These are phyloP conservation scores for Talaromyces sp. DNA, from an alignment of 2,329 filamentous ascomycete genomes.

Conservation along the genomic window DNA sequence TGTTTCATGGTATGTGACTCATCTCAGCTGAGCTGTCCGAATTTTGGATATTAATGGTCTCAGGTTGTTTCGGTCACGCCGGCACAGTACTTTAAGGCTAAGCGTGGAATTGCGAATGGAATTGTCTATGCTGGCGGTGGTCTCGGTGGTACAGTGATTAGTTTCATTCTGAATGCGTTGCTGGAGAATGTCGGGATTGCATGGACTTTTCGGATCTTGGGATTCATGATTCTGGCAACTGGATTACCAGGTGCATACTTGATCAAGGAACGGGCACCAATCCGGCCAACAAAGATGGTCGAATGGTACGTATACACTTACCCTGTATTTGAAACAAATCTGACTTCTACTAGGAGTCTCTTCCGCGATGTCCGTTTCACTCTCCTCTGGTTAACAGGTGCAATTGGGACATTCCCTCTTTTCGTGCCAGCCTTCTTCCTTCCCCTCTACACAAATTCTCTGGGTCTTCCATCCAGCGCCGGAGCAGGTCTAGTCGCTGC, in stretches of 20 bases:
- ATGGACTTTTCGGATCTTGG: constrained; percentile 45
- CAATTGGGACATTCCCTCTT: constrained; percentile 62
- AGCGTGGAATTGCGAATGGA: constrained; percentile 60
- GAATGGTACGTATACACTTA: constrained; percentile 20
- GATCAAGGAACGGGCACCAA: constrained; percentile 42
- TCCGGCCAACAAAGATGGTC: constrained; percentile 10
- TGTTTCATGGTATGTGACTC: constrained; percentile 43
- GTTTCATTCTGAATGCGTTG: constrained; percentile 53
- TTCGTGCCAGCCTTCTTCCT: constrained; percentile 66
- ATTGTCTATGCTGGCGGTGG: constrained; percentile 49
- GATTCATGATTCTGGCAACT: constrained; percentile 55
- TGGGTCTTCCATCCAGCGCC: constrained; percentile 56
- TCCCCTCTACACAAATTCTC: constrained; percentile 57
- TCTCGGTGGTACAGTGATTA: constrained; percentile 58
- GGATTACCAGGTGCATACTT: constrained; percentile 60
- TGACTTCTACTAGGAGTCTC: constrained; percentile 40
- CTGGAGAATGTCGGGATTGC: constrained; percentile 42
- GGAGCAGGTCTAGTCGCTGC: constrained; percentile 63
- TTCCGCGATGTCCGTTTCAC: constrained; percentile 57
- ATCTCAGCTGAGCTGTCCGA: neutral
- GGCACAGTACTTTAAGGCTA: constrained; percentile 59
- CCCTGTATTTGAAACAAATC: neutral
- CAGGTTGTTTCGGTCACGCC: constrained; percentile 51
- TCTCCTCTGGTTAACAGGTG: constrained; percentile 57
- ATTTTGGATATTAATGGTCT: neutral